phyloP scores from a whole-genome alignment of 805 yeast genomes.

The Suhomyces tanzawaensis region DNA sequence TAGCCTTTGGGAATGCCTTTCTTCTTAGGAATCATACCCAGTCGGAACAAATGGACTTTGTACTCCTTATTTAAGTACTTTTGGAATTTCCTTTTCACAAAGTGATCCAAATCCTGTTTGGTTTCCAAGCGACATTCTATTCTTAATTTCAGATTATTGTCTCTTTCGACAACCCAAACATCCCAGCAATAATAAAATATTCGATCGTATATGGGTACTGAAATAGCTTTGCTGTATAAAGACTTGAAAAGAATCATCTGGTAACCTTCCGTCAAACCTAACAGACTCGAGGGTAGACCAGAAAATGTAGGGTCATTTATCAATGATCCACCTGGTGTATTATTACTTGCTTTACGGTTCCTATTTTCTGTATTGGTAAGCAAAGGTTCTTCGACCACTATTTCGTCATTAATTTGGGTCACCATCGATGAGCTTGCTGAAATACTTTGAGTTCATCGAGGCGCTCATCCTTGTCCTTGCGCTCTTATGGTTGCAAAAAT shows the following conservation, averaged over 20 bases:
- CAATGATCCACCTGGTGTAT: too few relatives aligned
- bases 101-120: conserved; percentile 3
- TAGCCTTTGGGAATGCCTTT: conserved; percentile 7
- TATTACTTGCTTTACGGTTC: too few relatives aligned
- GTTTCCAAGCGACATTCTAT: conserved; percentile 6
- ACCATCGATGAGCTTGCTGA: too few relatives aligned
- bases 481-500: too few relatives aligned
- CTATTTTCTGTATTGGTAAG: too few relatives aligned
- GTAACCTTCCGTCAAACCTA: neutral
- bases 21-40: conserved; percentile 8
- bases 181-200: conserved; percentile 9
- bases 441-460: too few relatives aligned
- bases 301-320: conserved; percentile 1
- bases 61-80: neutral
- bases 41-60: conserved; percentile 8
- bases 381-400: too few relatives aligned
- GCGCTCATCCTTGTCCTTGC: too few relatives aligned
- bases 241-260: conserved; percentile 5
- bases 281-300: conserved; percentile 7
- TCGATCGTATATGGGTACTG: conserved; percentile 1
- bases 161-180: conserved; percentile 4
- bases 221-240: neutral
- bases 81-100: neutral
- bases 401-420: too few relatives aligned
- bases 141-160: neutral